phyloP scores from a whole-genome alignment of 2,329 filamentous ascomycete genomes.

The Microsporum audouinii region DNA sequence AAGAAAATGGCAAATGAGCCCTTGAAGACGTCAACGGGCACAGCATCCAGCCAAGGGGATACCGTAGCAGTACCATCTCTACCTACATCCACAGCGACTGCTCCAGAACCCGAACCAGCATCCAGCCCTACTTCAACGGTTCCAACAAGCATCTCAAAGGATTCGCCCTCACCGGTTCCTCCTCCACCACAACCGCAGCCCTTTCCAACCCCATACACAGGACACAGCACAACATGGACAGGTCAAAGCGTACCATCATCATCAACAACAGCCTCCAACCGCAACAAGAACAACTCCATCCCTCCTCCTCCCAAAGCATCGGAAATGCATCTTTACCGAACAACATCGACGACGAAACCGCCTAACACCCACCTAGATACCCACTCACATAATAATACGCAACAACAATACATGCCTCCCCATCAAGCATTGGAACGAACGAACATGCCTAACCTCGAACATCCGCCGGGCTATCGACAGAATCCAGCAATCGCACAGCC shows the following conservation, averaged over 20 bases:
- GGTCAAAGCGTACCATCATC: neutral
- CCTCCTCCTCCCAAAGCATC: conserved; percentile 7
- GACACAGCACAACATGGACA: neutral
- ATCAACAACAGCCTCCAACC: neutral
- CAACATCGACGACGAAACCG: neutral
- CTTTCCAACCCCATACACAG: neutral
- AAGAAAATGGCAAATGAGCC: neutral
- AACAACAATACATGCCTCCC: neutral
- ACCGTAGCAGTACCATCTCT: neutral
- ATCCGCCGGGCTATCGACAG: conserved; percentile 25
- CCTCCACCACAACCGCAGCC: neutral
- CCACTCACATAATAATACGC: neutral
- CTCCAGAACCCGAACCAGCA: neutral
- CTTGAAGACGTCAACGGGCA: neutral
- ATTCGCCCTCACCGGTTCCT: neutral
- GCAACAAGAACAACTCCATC: neutral
- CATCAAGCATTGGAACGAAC: neutral
- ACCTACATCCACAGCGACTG: neutral
- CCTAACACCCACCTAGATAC: neutral
- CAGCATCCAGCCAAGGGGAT: neutral
- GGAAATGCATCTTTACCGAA: neutral
- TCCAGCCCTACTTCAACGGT: neutral
- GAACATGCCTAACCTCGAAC: conserved; percentile 13
- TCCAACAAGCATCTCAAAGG: neutral
- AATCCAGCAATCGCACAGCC: conserved; percentile 13